A percentile compares a stretch with the other conserved stretches of the same genome.
These are phyloP conservation scores for Naematelia encephala DNA, from an alignment of 768 basidiomycete species.

Conservation along the genomic window DNA sequence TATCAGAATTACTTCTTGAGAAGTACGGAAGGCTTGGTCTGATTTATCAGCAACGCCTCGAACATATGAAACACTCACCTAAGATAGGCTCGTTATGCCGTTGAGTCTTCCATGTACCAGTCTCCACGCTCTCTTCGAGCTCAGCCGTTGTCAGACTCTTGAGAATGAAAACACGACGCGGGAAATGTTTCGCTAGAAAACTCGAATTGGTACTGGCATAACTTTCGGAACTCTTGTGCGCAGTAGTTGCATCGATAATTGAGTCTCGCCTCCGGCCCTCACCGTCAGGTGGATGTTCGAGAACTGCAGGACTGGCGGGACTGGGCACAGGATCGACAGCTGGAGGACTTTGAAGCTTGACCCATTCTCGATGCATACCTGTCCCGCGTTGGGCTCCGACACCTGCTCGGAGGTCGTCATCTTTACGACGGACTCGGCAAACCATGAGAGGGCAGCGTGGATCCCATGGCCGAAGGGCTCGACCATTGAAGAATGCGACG, in stretches of 20 bases:
- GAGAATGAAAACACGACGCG: slow-evolving; percentile 85
- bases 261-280: slow-evolving; percentile 40
- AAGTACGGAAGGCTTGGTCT: slow-evolving; percentile 90
- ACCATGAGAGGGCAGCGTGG: slow-evolving; percentile 71
- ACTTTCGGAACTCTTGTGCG: slow-evolving; percentile 64
- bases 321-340: slow-evolving; percentile 9
- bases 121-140: slow-evolving; percentile 72
- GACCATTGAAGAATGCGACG: slow-evolving; percentile 69
- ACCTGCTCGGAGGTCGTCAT: slow-evolving; percentile 82
- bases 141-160: slow-evolving; percentile 81
- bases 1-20: slow-evolving; percentile 78
- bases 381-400: slow-evolving; percentile 86
- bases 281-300: slow-evolving; percentile 41
- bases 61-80: slow-evolving; percentile 18
- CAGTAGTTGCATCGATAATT: slow-evolving; percentile 10
- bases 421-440: slow-evolving; percentile 72
- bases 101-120: slow-evolving; percentile 87
- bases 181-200: slow-evolving; percentile 70
- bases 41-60: background rate
- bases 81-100: slow-evolving; percentile 84
- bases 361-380: slow-evolving; percentile 78
- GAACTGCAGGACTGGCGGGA: slow-evolving; percentile 23
- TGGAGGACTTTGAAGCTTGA: slow-evolving; percentile 58
- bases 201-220: slow-evolving; percentile 80
- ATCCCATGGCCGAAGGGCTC: slow-evolving; percentile 66